Base-by-base conservation (phyloP, 805 yeast species). In the Lipomyces chichibuensis region DNA sequence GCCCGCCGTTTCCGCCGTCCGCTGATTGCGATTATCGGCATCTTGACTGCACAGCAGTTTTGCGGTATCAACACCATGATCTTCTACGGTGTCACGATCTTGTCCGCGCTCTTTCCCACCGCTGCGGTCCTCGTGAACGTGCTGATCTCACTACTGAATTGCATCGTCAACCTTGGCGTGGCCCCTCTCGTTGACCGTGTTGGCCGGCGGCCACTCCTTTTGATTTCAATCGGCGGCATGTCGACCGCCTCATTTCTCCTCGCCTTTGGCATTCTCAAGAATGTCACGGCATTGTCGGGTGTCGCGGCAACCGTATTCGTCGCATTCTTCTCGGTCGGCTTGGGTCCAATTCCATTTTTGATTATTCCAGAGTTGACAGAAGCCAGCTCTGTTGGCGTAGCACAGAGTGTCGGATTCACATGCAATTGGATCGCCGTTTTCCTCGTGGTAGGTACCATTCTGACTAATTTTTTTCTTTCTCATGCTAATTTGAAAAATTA, bases 311-410 rank as follows among this genome's bases (percentile, higher is more conserved):
- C 91, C 63, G 75, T 84, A 0, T 93, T 92, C 75, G 92, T 94
- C 59, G 87, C 89, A 0, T 85, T 92, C 33, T 95, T 94, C 80
- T 98, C 98, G 0, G 80, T 90, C 43, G 99, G 99, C 0, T 77
- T 92, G 69, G 99, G 99, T 0, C 99, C 99, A 6, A 92, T 95
- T 63, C 99, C 99, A 54, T 94, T 95, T 79, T 79, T 94, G 71
- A 79, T 93, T 62, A 88, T 94, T 11, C 86, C 96, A 6, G 98
- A 95, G 76, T 87, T 94, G n/a, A 89, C 96, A 0, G 96, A 92
- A 67, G 79, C 84, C 1, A 86, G 87, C 66, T 94, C 94, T 1
- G 87, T 87, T 65, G 93, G 93, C 2, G 82, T 87, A 57, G 98
- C 98, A 0, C 99, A 95, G 78, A 88, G 97, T 75, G 89, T 91